Evolutionary conservation across 2,329 filamentous ascomycete species (phyloP), one percentile per base, ranked within the genome.

Genomic region (Aureobasidium sp.): DNA sequence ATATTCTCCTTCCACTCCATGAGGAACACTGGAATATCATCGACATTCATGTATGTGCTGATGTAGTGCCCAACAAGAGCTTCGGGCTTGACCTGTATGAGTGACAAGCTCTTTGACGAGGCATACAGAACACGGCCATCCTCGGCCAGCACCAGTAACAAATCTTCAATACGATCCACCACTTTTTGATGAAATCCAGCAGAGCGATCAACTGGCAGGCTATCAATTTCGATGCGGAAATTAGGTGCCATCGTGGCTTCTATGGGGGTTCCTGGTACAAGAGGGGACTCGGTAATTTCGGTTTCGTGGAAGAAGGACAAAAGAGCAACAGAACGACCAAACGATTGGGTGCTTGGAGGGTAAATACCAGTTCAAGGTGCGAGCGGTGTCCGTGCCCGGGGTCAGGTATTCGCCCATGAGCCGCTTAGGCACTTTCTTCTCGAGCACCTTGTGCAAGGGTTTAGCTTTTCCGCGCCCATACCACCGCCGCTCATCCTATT

Each of bases 1-100:
- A 59, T 59, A 9, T 44, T 27, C 2, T 47, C 42, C 26, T 48
- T 59, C n/a, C 36, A 59, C 2, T 59, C 42, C 9, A 34, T 10
- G 1, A 59, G 42, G 12, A 47, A 59, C 3, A 47, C 55, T 8
- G 55, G 55, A 1, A 59, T 47, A 12, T 59, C 55, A 32, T 59
- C 55, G 23, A 37, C 32, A 48, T 59, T 44, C 55, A 59, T 59
- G 26, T 46, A 48, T 27, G 55, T 46, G 17, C 41, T 37, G n/a
- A 59, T 39, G 44, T 59, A 59, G 7, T 6, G 12, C 20, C 55
- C 55, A 37, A 59, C 7, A 5, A 59, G 41, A 27, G 26, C 15
- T 32, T 59, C 55, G 8, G 55, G 23, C 3, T 37, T 26, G 17
- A 47, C 13, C n/a, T 48, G 39, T 5, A 44, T 36, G 5, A 48